Percentiles rank a stretch among this genome's conserved stretches.
These are phyloP conservation scores for Tylopilus sp. DNA, from an alignment of 768 basidiomycete genomes.

Conservation along the genomic window DNA sequence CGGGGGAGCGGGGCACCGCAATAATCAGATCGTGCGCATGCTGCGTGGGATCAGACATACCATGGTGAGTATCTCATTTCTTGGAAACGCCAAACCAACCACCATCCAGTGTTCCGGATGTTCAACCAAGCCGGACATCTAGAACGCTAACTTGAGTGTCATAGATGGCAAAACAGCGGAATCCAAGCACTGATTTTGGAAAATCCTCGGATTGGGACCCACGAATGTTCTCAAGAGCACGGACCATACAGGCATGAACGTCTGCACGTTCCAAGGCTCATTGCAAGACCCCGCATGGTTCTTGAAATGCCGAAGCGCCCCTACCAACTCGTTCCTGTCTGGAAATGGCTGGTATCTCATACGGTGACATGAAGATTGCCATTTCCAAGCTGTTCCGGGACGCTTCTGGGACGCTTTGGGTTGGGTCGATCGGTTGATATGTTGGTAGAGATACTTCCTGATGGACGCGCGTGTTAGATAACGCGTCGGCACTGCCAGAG, in stretches of 20 bases:
- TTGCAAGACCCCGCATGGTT: neutral
- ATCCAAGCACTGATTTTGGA: neutral
- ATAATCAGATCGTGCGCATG: neutral
- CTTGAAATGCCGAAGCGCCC: neutral
- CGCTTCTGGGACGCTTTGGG: neutral
- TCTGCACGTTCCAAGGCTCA: neutral
- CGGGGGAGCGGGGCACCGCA: neutral
- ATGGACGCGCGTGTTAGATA: slow-evolving; percentile 2
- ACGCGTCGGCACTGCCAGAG: neutral
- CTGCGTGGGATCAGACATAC: slow-evolving; percentile 5
- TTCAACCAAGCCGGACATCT: slow-evolving; percentile 2
- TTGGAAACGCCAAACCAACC: slow-evolving; percentile 15
- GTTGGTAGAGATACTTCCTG: slow-evolving; percentile 4
- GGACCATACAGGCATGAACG: neutral
- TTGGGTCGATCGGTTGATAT: neutral
- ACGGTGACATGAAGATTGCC: neutral
- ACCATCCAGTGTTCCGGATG: slow-evolving; percentile 26
- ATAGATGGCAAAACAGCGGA: neutral
- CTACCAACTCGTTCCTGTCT: neutral
- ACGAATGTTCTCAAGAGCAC: neutral
- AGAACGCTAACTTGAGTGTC: neutral
- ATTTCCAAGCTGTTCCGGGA: neutral
- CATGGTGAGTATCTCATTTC: slow-evolving; percentile 2
- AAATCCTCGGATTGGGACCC: neutral
- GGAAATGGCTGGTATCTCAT: neutral